Evolutionary conservation across 768 basidiomycete species (phyloP).

Genomic region (Suillus weaverae): DNA sequence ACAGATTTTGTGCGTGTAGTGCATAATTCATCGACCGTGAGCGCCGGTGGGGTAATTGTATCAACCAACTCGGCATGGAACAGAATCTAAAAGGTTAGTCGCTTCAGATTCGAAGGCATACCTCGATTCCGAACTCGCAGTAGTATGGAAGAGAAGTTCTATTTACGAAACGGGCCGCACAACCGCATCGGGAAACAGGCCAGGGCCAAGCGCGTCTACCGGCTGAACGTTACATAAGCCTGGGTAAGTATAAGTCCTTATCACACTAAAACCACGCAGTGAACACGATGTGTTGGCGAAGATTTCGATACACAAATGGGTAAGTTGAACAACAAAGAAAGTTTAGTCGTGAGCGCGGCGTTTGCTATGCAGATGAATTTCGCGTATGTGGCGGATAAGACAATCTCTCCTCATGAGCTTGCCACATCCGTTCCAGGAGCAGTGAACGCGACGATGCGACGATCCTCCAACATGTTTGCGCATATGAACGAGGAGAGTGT

Average conservation of each 20-base stretch:
- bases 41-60: background rate
- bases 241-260: background rate
- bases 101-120: background rate
- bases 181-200: background rate
- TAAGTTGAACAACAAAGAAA: background rate
- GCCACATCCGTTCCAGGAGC: constrained; percentile 2
- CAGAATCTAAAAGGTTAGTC: background rate
- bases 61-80: background rate
- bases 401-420: constrained; percentile 2
- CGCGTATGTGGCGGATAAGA: constrained; percentile 1
- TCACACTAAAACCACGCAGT: background rate
- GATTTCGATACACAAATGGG: background rate
- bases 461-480: background rate
- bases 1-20: background rate
- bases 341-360: background rate
- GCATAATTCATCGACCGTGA: background rate
- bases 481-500: background rate
- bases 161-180: background rate
- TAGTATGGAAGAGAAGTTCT: background rate
- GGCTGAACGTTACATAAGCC: background rate
- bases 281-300: background rate
- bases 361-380: background rate
- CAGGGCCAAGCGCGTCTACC: background rate
- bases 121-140: background rate
- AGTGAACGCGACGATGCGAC: background rate